Conservation (phyloP, 2,329 filamentous ascomycete species). For the Neospermospora avenae region DNA sequence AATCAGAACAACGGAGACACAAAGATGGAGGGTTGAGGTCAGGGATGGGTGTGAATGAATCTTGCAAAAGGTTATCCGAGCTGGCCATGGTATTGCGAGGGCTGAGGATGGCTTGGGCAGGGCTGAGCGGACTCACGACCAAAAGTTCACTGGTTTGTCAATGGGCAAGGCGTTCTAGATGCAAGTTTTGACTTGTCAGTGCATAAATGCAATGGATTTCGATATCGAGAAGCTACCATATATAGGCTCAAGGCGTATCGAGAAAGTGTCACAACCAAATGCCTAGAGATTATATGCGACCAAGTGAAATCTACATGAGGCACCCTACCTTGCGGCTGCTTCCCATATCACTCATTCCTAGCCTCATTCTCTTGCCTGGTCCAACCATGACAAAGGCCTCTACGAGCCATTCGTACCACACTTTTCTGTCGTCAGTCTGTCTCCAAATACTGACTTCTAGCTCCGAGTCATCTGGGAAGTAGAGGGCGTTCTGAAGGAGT, state of each 20-base stretch:
- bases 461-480: slow-evolving; percentile 79
- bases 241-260: not conserved
- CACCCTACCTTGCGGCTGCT: slow-evolving; percentile 68
- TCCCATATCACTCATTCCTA: slow-evolving; percentile 64
- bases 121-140: slow-evolving; percentile 3
- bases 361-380: slow-evolving; percentile 59
- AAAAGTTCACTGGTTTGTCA: slow-evolving; percentile 26
- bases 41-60: not conserved
- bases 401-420: slow-evolving; percentile 98
- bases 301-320: slow-evolving; percentile 52
- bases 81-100: not conserved
- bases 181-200: slow-evolving; percentile 18
- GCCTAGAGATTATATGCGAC: not conserved
- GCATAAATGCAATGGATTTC: slow-evolving; percentile 24
- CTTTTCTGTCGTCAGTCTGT: slow-evolving; percentile 89
- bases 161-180: slow-evolving; percentile 31
- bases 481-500: slow-evolving; percentile 68
- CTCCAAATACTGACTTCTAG: slow-evolving; percentile 93
- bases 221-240: slow-evolving; percentile 16
- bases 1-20: slow-evolving; percentile 50
- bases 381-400: slow-evolving; percentile 73
- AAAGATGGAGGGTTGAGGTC: slow-evolving; percentile 51
- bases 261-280: not conserved
- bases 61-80: not conserved
- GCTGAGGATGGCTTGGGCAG: slow-evolving; percentile 5